Evolutionary conservation across 257 asterid genomes (phyloP).

Genomic region (Solanum piurae): DNA sequence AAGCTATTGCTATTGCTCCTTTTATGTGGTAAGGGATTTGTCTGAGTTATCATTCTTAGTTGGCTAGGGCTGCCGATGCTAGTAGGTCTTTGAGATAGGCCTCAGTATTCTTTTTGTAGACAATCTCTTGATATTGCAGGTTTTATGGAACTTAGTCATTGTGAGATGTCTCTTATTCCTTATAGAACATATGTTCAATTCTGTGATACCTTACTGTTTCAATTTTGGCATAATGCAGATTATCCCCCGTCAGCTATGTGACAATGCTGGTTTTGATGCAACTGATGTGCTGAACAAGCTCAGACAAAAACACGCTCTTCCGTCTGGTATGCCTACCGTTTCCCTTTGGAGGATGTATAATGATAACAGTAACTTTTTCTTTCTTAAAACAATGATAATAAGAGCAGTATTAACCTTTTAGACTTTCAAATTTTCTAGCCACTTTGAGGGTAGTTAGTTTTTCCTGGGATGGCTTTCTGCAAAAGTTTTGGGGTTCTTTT

Average conservation of each 20-base stretch:
- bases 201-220: background rate
- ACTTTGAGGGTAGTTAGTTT: background rate
- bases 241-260: conserved; percentile 57
- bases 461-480: background rate
- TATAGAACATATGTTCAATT: background rate
- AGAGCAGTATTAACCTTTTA: background rate
- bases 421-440: background rate
- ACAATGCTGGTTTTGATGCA: conserved; percentile 83
- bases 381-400: background rate
- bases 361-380: background rate
- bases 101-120: background rate
- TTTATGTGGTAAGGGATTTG: background rate
- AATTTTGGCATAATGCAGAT: conserved; percentile 22
- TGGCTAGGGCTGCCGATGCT: background rate
- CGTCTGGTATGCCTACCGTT: conserved; percentile 51
- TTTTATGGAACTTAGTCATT: background rate
- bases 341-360: background rate
- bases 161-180: background rate
- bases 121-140: background rate
- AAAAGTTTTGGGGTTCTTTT: background rate
- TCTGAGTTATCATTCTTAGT: background rate
- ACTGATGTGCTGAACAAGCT: conserved; percentile 92
- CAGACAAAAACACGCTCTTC: conserved; percentile 91
- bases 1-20: background rate
- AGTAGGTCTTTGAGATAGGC: background rate